These are phyloP conservation scores for Blastomyces gilchristii DNA, from an alignment of 2,329 filamentous ascomycete genomes.

Conservation along the genomic window DNA sequence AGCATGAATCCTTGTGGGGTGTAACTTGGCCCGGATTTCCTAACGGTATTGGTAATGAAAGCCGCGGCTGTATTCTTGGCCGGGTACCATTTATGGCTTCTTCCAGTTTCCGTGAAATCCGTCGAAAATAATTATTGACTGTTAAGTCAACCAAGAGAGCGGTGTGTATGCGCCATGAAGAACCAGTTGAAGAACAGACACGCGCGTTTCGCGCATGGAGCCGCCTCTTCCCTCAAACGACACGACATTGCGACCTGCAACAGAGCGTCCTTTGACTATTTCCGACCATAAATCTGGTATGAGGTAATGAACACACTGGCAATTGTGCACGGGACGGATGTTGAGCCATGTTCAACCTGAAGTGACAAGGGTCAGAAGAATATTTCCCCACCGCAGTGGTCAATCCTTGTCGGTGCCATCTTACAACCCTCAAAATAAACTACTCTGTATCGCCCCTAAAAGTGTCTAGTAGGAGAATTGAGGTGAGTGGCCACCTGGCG, in stretches of 20 bases:
- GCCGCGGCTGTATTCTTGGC: neutral
- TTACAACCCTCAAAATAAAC: neutral
- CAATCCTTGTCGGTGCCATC: neutral
- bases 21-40: neutral
- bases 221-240: too few relatives aligned
- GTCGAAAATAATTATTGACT: neutral
- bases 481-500: neutral
- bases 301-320: neutral
- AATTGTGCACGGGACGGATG: neutral
- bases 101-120: neutral
- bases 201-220: neutral
- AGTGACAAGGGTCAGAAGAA: neutral
- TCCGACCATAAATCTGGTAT: neutral
- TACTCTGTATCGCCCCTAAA: neutral
- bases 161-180: neutral
- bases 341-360: neutral
- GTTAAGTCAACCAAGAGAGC: neutral
- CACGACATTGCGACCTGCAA: neutral
- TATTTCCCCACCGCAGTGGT: neutral
- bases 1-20: neutral
- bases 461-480: neutral
- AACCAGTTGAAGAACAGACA: neutral
- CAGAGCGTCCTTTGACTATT: neutral
- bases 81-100: neutral
- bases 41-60: neutral